Percentiles rank a stretch among this genome's conserved stretches.
These are phyloP conservation scores for Emergomyces orientalis DNA, from an alignment of 2,329 filamentous ascomycete genomes.

Conservation along the genomic window DNA sequence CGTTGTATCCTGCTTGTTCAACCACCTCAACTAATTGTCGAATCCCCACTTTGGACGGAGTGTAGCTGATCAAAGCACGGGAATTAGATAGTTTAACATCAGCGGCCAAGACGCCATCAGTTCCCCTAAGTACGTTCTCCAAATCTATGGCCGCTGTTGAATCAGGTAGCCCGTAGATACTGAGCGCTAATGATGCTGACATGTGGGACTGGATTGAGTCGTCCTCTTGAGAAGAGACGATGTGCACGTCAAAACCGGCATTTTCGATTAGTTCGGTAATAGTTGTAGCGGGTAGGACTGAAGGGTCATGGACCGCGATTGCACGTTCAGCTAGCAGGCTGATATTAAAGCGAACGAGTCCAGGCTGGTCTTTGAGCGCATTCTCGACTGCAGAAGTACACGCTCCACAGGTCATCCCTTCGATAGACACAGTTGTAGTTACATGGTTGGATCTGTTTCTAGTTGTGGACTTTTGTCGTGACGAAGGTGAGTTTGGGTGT, in stretches of 20 bases:
- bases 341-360: slow-evolving; percentile 84
- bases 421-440: slow-evolving; percentile 78
- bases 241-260: slow-evolving; percentile 72
- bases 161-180: slow-evolving; percentile 70
- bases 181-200: slow-evolving; percentile 62
- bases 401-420: slow-evolving; percentile 95
- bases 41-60: slow-evolving; percentile 63
- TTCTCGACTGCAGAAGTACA: slow-evolving; percentile 87
- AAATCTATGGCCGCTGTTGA: slow-evolving; percentile 62
- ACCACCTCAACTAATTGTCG: slow-evolving; percentile 72
- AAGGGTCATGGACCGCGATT: slow-evolving; percentile 71
- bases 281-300: slow-evolving; percentile 59
- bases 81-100: slow-evolving; percentile 64
- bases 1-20: slow-evolving; percentile 77
- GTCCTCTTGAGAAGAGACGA: slow-evolving; percentile 67
- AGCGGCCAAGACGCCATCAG: slow-evolving; percentile 65
- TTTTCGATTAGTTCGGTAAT: slow-evolving; percentile 82
- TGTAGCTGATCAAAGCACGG: slow-evolving; percentile 63
- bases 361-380: slow-evolving; percentile 67
- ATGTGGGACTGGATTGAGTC: slow-evolving; percentile 45
- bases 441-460: slow-evolving; percentile 35
- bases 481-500: slow-evolving; percentile 24
- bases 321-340: slow-evolving; percentile 87
- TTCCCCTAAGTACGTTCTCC: slow-evolving; percentile 55
- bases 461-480: slow-evolving; percentile 24